Conservation (phyloP, 371 early-diverging fungal species). For the Syncephalastrum sp. region DNA sequence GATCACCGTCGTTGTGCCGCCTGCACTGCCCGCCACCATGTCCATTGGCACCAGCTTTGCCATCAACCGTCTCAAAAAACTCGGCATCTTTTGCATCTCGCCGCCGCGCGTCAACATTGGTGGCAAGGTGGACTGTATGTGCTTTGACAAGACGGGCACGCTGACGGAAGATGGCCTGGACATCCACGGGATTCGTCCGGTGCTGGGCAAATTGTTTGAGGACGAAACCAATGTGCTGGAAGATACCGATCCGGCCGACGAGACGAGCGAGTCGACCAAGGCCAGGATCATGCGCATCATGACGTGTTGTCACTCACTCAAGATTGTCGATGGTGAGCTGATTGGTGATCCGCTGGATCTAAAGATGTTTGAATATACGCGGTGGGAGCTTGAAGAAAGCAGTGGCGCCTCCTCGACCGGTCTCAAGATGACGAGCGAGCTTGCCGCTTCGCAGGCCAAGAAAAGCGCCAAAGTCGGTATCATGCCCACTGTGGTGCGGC, state of each 20-base stretch:
- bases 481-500: conserved; percentile 86
- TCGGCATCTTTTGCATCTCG: conserved; percentile 92
- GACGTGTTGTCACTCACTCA: conserved; percentile 96
- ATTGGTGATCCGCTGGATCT: conserved; percentile 99
- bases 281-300: conserved; percentile 69
- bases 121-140: conserved; percentile 94
- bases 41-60: conserved; percentile 96
- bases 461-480: conserved; percentile 53
- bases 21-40: conserved; percentile 96
- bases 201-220: conserved; percentile 35
- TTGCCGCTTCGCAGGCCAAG: conserved; percentile 29
- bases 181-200: conserved; percentile 83
- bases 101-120: conserved; percentile 95
- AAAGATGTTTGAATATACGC: conserved; percentile 97
- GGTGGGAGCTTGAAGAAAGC: conserved; percentile 89
- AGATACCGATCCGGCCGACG: conserved; percentile 23
- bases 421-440: conserved; percentile 36
- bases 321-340: conserved; percentile 84
- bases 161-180: conserved; percentile 98
- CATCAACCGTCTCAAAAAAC: conserved; percentile 76
- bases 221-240: conserved; percentile 29
- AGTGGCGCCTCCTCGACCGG: conserved; percentile 46
- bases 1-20: conserved; percentile 95
- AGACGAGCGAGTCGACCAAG: conserved; percentile 21
- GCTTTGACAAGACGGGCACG: conserved; percentile 99